Evolutionary conservation across 768 basidiomycete genomes (phyloP), one percentile per base, ranked within the genome.

Genomic region (Mycena chlorophos): DNA sequence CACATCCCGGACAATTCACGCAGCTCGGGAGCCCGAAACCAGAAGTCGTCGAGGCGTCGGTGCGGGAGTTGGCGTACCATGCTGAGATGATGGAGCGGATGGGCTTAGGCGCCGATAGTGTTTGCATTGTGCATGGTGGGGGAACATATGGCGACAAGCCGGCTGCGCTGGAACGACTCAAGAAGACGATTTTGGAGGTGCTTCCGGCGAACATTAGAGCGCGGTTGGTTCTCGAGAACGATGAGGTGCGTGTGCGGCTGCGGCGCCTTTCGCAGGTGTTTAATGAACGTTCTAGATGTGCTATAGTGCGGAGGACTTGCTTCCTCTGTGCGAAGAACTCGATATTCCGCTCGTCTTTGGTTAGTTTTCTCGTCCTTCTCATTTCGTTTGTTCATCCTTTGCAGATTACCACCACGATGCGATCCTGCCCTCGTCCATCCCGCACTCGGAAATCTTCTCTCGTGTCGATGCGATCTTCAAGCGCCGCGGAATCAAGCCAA

Each of bases 211-310:
- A 81, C 22, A 84, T 92, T 55, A 83, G 88, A 57, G 78, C 78
- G 14, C 78, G 95, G 42, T 68, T 95, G 20, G 94, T 93, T 2
- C 75, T 94, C n/a, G 95, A 98, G 71, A 98, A 97, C 57, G 95
- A 97, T 61, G 95, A 98, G 75, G 91, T 89, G 54, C 38, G 73
- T n/a, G n/a, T n/a, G n/a, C n/a, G n/a, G n/a, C n/a, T n/a, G n/a
- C n/a, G n/a, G n/a, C n/a, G n/a, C n/a, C n/a, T 65, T 12, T 17
- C 8, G 17, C 19, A n/a, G 17, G n/a, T 38, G 23, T 27, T 27
- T 30, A 16, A n/a, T 52, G 6, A 6, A 34, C 23, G 4, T 10
- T 29, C 3, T 47, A 81, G 78, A 64, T 97, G 61, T 96, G 93
- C 65, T 97, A 94, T 70, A 91, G 84, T 49, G 88, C 89, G 1